Conservation (phyloP, 2,329 filamentous ascomycete genomes). For the Diplodia sapinea region DNA sequence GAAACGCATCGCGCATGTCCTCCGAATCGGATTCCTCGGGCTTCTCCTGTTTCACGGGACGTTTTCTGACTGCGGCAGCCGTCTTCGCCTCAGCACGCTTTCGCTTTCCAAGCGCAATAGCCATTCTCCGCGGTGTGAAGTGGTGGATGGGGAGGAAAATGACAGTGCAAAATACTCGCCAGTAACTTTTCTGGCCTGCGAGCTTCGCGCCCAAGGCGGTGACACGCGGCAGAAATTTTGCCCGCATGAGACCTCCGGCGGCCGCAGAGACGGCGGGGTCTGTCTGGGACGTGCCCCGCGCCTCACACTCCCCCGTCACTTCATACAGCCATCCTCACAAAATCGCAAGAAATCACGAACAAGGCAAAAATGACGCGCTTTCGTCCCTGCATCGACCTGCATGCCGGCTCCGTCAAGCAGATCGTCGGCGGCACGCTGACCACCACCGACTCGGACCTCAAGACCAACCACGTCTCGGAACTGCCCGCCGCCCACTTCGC, state of each 20-base stretch:
- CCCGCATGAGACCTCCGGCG: conserved; percentile 14
- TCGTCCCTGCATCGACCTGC: conserved; percentile 94
- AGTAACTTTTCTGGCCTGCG: neutral
- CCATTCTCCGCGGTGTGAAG: conserved; percentile 41
- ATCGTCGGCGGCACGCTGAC: conserved; percentile 91
- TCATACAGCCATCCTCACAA: neutral
- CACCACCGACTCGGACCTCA: conserved; percentile 56
- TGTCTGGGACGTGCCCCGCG: neutral
- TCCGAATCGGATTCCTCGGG: conserved; percentile 46
- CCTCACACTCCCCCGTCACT: neutral
- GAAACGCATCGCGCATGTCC: conserved; percentile 76
- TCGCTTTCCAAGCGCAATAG: conserved; percentile 52
- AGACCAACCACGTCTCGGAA: conserved; percentile 91
- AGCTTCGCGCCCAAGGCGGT: conserved; percentile 4
- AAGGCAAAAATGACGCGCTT: conserved; percentile 79
- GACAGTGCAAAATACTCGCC: neutral
- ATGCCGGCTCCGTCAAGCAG: conserved; percentile 97
- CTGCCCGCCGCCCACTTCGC: conserved; percentile 84
- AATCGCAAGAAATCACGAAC: no score
- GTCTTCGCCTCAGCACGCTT: conserved; percentile 47
- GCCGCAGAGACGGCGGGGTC: neutral
- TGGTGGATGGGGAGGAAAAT: neutral
- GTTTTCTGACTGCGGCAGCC: conserved; percentile 26
- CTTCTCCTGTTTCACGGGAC: conserved; percentile 23
- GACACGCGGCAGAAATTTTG: conserved; percentile 11